Evolutionary conservation across 176 grass and related monocot genomes (phyloP), one percentile per base, ranked within the genome.

Genomic region (Stipa capillata): DNA sequence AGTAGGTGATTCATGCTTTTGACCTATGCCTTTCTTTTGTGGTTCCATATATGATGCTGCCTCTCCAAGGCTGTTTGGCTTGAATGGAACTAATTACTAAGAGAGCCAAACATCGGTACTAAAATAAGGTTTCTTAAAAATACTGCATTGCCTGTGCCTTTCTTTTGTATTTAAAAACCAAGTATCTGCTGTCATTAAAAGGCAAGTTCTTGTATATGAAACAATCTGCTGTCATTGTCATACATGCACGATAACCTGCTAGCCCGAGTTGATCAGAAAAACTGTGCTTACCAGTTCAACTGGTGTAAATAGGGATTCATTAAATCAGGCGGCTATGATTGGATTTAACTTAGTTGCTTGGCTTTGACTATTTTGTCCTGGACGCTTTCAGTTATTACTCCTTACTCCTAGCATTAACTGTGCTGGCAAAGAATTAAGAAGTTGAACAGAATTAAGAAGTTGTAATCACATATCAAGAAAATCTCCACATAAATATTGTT

Each of bases 1-100:
- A 98, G 92, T 94, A 98, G 96, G 96, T 98, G 96, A 94, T 94
- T 90, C 69, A 91, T 91, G 72, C 77, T 82, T 75, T 65, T 85
- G 77, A 75, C 65, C 73, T 67, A 7, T 73, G 8, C 51, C 20
- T 61, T 81, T 64, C 11, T 65, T 42, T 29, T 49, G 15, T 33
- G 35, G 4, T 78, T 70, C 34, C 25, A 20, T 79, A 18, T 71
- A 65, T 34, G 15, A 31, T 52, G 21, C 9, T 86, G 15, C 24
- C 13, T 77, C 41, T 35, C 49, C 18, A 65, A 54, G 44, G 24
- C 6, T 42, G 17, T 90, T 73, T 65, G 6, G 23, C 0, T 86
- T 39, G 1, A 55, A 58, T 57, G 32, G 0, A 79, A 71, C 0
- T 69, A 48, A 41, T 48, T 48, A 4, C 27, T 61, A 74, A 72